Percentiles rank a stretch among this genome's conserved stretches.
Conservation (phyloP, 1,284 basidiomycete species). For the Ustilago lituana region DNA sequence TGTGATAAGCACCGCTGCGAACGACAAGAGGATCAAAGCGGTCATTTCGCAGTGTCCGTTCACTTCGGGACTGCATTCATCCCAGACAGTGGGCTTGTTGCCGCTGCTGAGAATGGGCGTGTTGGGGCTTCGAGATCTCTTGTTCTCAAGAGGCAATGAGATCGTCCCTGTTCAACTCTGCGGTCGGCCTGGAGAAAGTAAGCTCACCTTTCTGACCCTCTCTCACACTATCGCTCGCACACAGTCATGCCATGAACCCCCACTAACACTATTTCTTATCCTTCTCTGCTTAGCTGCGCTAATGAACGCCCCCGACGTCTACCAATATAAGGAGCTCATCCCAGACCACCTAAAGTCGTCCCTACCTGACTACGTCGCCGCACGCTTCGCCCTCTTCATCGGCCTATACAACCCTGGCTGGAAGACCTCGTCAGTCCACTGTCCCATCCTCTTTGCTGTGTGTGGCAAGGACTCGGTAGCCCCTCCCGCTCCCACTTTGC, state of each 20-base stretch:
- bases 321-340: slow-evolving; percentile 12
- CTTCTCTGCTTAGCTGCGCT: slow-evolving; percentile 36
- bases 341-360: slow-evolving; percentile 10
- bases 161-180: slow-evolving; percentile 37
- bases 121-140: slow-evolving; percentile 30
- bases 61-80: slow-evolving; percentile 46
- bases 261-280: not conserved
- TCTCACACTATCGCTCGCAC: not conserved
- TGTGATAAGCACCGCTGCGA: slow-evolving; percentile 49
- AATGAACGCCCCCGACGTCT: slow-evolving; percentile 50
- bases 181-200: slow-evolving; percentile 49
- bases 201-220: slow-evolving; percentile 8
- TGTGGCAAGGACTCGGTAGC: slow-evolving; percentile 59
- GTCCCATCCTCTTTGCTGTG: slow-evolving; percentile 60
- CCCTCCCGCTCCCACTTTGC: slow-evolving; percentile 41
- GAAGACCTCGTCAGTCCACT: slow-evolving; percentile 36
- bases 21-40: slow-evolving; percentile 46
- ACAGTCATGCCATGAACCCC: no score
- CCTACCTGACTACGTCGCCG: slow-evolving; percentile 34
- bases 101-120: slow-evolving; percentile 25
- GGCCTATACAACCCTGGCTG: slow-evolving; percentile 52
- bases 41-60: slow-evolving; percentile 61
- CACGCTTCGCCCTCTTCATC: slow-evolving; percentile 48
- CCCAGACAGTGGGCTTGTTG: slow-evolving; percentile 20
- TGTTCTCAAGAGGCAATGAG: slow-evolving; percentile 31